Evolutionary conservation across 805 yeast species (phyloP), one percentile per base, ranked within the genome.

Genomic region (Kodamaea hsintzibuensis): DNA sequence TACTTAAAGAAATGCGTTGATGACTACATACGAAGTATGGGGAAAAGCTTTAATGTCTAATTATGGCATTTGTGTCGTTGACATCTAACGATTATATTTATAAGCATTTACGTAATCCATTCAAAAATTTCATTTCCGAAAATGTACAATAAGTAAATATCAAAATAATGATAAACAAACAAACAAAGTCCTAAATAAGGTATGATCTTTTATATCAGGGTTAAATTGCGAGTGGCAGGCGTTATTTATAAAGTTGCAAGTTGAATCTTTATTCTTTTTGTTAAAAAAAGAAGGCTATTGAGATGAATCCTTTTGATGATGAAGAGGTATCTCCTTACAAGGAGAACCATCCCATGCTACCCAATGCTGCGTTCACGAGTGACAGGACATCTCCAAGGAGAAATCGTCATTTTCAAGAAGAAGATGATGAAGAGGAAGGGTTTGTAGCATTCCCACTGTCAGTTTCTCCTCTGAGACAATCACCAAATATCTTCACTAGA

Each of bases 401-500:
- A 50, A 70, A 63, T 46, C 67, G 64, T 25, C 69, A 68, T 25
- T 58, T 62, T n/a, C 48, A 38, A 7, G 62, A 58, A 30, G 57
- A 54, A 14, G 66, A 58, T 8, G 67, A 71, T 9, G 62, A 63
- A 7, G 54, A 50, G 16, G 46, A 45, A 12, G 35, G 61, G 5
- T 69, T 71, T 18, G 62, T 67, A 47, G 71, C 68, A 6, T 73
- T 72, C 49, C 73, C 74, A 13, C 63, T 52, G 50, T 62, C 63
- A 12, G 53, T 58, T n/a, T 70, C 60, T 19, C 65, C 61, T n/a
- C 49, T 53, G 44, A 68, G 78, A 57, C 75, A 71, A 47, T 75
- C 79, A n/a, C 80, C 80, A 0, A 74, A 74, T 51, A 75, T 76
- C 22, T 76, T 76, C 50, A 60, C 78, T 1, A 65, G 77, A 59